Base-by-base conservation (phyloP, 305 asterid genomes). In the Nicotiana rustica region DNA sequence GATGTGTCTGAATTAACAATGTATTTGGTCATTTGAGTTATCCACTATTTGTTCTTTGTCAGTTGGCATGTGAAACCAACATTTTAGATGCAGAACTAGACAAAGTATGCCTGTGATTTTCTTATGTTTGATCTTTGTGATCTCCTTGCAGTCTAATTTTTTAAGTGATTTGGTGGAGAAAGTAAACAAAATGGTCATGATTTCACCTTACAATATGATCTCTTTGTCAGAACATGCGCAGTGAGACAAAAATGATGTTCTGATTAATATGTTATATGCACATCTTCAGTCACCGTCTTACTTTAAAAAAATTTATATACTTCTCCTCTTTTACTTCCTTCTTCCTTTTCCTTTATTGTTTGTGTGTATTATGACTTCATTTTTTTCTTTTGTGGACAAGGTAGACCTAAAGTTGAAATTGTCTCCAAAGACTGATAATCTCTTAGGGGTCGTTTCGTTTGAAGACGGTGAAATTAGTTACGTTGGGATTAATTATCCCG, bases 51-150 rank as follows among this genome's bases (percentile, higher is more conserved):
- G 75, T 78, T 83, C 3, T 44, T n/a, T 78, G 80, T 36, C 36
- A 66, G 79, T 64, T 62, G 82, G 55, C 81, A 65, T 80, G 78
- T 71, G 84, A 84, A 75, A 73, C 82, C 81, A 38, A 84, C 82
- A 55, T 10, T 80, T 65, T 29, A 80, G 78, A 80, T 64, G 47
- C 60, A 78, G 41, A 65, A 56, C 2, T 15, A 15, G 84, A 80
- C 84, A 71, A 84, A 52, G 29, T 80, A 41, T 79, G n/a, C 82
- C 61, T 79, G 82, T 21, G 25, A 62, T 79, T 79, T 62, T 33
- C 47, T 47, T 62, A 75, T 75, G 61, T 57, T 57, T 5, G 29
- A 25, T 25, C 29, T 25, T 25, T 25, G 29, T 25, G 29, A 25
- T 25, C 29, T 25, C 29, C 29, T 25, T 25, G 29, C 79, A 25